These are phyloP conservation scores for Camellia oleifera DNA, from an alignment of 179 eudicot genomes.

Conservation along the genomic window DNA sequence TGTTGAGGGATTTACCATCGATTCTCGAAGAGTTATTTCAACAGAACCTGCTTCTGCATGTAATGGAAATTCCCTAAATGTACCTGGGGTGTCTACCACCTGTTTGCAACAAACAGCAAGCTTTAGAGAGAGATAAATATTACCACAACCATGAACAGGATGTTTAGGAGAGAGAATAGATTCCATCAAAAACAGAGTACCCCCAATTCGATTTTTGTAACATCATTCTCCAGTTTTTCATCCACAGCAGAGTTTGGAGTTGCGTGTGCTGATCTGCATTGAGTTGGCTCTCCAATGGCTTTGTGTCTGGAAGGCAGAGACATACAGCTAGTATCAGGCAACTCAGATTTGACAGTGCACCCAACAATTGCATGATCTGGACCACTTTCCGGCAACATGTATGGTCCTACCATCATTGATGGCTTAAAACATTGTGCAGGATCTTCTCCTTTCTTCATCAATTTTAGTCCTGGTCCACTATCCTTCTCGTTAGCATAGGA, in stretches of 20 bases:
- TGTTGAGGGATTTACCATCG: conserved; percentile 34
- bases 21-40: conserved; percentile 37
- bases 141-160: conserved; percentile 6
- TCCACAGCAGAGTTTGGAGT: conserved; percentile 18
- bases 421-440: conserved; percentile 18
- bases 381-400: conserved; percentile 22
- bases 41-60: conserved; percentile 37
- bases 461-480: conserved; percentile 19
- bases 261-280: conserved; percentile 28
- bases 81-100: conserved; percentile 29
- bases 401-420: conserved; percentile 20
- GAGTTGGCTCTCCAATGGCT: conserved; percentile 34
- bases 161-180: conserved; percentile 10
- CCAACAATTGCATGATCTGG: conserved; percentile 29
- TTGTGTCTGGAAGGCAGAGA: conserved; percentile 32
- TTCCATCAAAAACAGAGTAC: conserved; percentile 13
- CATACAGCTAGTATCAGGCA: conserved; percentile 27
- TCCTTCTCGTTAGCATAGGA: conserved; percentile 22
- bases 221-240: conserved; percentile 22
- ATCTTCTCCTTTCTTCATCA: conserved; percentile 26
- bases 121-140: conserved; percentile 8
- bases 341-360: conserved; percentile 37
- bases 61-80: conserved; percentile 30
- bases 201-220: conserved; percentile 26
- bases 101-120: conserved; percentile 13